Evolutionary conservation across 306 rosid genomes (phyloP).

Genomic region (Vigna reflexopilosa): DNA sequence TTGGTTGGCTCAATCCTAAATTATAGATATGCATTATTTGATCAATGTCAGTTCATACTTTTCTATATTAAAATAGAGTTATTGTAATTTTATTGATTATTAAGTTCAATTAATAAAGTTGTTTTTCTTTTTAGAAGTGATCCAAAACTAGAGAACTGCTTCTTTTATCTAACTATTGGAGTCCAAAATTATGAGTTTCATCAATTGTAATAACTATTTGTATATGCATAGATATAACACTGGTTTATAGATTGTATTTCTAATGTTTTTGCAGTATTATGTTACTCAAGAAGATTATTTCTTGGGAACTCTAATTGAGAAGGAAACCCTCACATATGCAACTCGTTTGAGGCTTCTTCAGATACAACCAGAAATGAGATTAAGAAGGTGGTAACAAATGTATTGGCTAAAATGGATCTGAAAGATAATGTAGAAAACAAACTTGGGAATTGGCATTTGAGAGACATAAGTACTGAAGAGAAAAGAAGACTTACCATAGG

Average conservation of each 20-base stretch:
- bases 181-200: no score
- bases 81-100: no score
- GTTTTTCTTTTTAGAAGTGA: no score
- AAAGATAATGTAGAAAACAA: slow-evolving; percentile 62
- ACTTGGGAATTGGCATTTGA: slow-evolving; percentile 72
- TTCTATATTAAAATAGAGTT: no score
- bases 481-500: slow-evolving; percentile 29
- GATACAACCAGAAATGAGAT: slow-evolving; percentile 55
- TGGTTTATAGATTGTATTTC: not conserved
- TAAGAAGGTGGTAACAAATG: slow-evolving; percentile 50
- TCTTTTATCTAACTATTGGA: no score
- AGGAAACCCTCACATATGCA: slow-evolving; percentile 66
- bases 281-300: slow-evolving; percentile 72
- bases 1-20: no score
- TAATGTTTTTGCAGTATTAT: slow-evolving; percentile 52
- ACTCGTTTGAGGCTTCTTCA: slow-evolving; percentile 67
- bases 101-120: no score
- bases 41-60: no score
- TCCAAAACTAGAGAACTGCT: no score
- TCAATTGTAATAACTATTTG: no score
- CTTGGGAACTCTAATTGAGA: slow-evolving; percentile 69
- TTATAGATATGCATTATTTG: no score
- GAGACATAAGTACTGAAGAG: slow-evolving; percentile 56
- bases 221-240: no score
- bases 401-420: slow-evolving; percentile 66